Conservation (phyloP, 1,284 basidiomycete species). For the Chondrostereum purpureum region DNA sequence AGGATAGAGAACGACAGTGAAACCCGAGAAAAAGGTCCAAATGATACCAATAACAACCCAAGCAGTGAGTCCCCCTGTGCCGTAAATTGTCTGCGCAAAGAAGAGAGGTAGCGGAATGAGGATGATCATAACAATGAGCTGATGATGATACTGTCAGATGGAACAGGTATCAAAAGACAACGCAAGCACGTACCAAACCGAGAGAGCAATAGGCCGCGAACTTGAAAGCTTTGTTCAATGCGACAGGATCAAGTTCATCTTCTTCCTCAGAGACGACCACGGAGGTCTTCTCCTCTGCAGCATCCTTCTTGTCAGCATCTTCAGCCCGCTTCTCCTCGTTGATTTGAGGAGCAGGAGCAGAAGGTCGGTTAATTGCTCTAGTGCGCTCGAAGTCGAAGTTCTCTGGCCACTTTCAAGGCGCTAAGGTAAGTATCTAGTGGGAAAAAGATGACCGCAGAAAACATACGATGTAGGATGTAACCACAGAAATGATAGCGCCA, state of each 20-base stretch:
- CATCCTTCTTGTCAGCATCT: constrained; percentile 19
- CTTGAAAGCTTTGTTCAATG: constrained; percentile 64
- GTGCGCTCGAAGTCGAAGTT: constrained; percentile 77
- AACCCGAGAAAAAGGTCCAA: constrained; percentile 75
- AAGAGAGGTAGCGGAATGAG: constrained; percentile 80
- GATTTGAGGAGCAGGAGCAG: constrained; percentile 22
- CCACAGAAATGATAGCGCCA: constrained; percentile 70
- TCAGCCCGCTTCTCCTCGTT: constrained; percentile 25
- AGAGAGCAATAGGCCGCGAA: constrained; percentile 74
- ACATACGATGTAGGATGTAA: constrained; percentile 55
- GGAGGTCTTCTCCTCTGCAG: constrained; percentile 16
- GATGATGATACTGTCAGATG: constrained; percentile 2
- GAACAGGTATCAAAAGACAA: not conserved
- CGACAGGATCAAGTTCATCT: constrained; percentile 55
- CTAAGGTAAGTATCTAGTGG: not conserved
- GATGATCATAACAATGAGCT: constrained; percentile 64
- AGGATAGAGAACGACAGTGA: constrained; percentile 78
- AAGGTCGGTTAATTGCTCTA: constrained; percentile 61
- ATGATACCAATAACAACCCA: constrained; percentile 78
- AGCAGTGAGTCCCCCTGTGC: constrained; percentile 59
- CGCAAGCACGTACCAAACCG: constrained; percentile 44
- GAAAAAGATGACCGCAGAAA: not conserved
- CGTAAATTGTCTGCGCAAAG: constrained; percentile 71
- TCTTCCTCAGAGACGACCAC: constrained; percentile 34
- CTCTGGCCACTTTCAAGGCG: constrained; percentile 58